Evolutionary conservation across 2,329 filamentous ascomycete species (phyloP), one percentile per base, ranked within the genome.

Genomic region (Exophiala oligosperma): DNA sequence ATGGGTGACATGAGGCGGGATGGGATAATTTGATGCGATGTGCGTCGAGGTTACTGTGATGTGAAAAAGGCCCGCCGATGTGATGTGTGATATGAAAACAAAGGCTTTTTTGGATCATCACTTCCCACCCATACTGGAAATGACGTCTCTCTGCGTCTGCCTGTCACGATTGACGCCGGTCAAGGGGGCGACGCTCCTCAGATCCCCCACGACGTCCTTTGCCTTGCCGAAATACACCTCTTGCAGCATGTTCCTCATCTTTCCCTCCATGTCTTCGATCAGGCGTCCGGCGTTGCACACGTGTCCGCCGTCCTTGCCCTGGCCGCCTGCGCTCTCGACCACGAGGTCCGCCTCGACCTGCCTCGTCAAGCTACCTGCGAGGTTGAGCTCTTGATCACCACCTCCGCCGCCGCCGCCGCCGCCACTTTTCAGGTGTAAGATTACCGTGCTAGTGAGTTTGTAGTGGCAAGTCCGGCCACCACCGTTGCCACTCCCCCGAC

Each of bases 211-310:
- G 2, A 99, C 92, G 76, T 99, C 94, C 83, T 96, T 97, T 55
- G 94, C 93, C 81, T 99, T 99, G 72, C 94, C 94, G 77, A 99
- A 99, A 79, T 99, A 99, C 50, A 99, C 94, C 77, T 99, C 94
- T 81, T 99, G 80, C 73, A 99, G 79, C 75, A 97, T 76, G 76
- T 99, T 99, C 65, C 94, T 86, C 94, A 99, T 97, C 83, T 97
- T 96, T 73, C 97, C 85, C 79, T 99, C 94, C 94, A 99, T 97
- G 75, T 99, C 94, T 81, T 99, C 94, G 52, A 99, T 92, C 71
- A 99, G 82, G 64, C 88, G 84, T 57, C 94, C 94, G 60, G 97
- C 91, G 76, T 99, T 99, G 68, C 90, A 90, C 68, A 99, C 94
- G 79, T 99, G 94, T 74, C 89, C 91, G 67, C 89, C 88, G 75